These are phyloP conservation scores for Syncephalastrum contaminatum DNA, from an alignment of 371 early-diverging fungal genomes.

Conservation along the genomic window DNA sequence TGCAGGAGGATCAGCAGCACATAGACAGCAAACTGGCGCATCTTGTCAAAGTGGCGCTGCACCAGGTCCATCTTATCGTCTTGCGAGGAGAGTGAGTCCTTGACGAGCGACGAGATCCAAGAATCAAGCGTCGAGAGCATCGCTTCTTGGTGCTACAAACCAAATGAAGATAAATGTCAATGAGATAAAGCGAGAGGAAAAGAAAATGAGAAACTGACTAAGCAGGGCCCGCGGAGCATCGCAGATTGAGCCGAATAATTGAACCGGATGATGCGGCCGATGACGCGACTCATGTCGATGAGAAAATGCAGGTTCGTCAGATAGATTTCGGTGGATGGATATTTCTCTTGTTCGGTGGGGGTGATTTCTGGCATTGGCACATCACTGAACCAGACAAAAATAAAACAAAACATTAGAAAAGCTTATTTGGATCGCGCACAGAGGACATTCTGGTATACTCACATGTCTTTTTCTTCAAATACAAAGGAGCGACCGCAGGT, in stretches of 20 bases:
- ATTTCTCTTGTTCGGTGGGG: conserved; percentile 7
- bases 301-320: conserved; percentile 21
- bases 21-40: conserved; percentile 16
- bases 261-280: conserved; percentile 38
- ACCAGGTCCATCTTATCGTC: neutral
- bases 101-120: conserved; percentile 23
- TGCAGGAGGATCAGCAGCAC: conserved; percentile 38
- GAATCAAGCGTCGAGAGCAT: conserved; percentile 29
- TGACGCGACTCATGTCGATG: conserved; percentile 34
- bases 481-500: conserved; percentile 39
- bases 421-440: neutral
- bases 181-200: neutral
- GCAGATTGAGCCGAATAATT: conserved; percentile 41
- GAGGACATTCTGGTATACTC: conserved; percentile 3
- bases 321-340: conserved; percentile 12
- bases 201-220: conserved; percentile 18
- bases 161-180: neutral
- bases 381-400: conserved; percentile 15
- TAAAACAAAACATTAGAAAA: neutral
- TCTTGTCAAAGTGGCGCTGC: conserved; percentile 15
- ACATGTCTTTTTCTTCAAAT: conserved; percentile 50
- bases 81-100: conserved; percentile 8
- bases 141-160: conserved; percentile 25
- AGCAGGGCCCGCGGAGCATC: conserved; percentile 26
- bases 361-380: conserved; percentile 20